phyloP scores from a whole-genome alignment of 1,284 basidiomycete species.

The Malassezia sp. region DNA sequence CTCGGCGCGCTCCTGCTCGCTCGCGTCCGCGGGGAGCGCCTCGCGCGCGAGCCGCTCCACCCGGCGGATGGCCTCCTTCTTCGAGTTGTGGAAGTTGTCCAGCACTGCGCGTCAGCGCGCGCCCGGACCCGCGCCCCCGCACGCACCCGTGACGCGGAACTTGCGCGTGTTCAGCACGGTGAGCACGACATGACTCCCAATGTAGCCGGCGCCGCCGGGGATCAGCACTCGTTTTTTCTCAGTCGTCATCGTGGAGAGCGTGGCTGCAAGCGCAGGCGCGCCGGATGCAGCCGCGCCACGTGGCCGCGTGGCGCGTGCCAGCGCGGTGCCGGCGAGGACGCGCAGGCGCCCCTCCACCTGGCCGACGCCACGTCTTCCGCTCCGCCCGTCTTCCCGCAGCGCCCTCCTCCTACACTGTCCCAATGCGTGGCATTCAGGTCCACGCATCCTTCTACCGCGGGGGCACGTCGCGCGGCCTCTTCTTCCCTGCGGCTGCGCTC shows the following conservation, averaged over 20 bases:
- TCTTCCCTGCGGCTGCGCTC: constrained; percentile 53
- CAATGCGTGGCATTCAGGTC: constrained; percentile 6
- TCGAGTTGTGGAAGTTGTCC: constrained; percentile 67
- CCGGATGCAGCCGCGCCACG: too few species aligned
- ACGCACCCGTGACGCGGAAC: constrained; percentile 60
- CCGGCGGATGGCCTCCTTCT: constrained; percentile 60
- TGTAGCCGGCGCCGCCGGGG: constrained; percentile 45
- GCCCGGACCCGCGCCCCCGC: not conserved
- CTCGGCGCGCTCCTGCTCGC: constrained; percentile 57
- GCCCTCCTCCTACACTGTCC: too few species aligned
- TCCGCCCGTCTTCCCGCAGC: not conserved
- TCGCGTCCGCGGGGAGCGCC: constrained; percentile 56
- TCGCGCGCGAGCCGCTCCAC: constrained; percentile 67
- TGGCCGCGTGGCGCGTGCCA: too few species aligned
- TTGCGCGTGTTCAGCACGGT: constrained; percentile 70
- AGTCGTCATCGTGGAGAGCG: constrained; percentile 3
- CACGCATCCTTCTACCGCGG: constrained; percentile 50
- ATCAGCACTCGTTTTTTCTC: constrained; percentile 40
- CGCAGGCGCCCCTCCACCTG: not conserved
- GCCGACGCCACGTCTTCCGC: not conserved
- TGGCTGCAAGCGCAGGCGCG: too few species aligned
- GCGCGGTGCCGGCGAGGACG: too few species aligned
- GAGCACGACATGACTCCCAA: constrained; percentile 83
- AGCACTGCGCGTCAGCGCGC: constrained; percentile 22
- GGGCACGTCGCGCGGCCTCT: constrained; percentile 68